Evolutionary conservation across 2,329 filamentous ascomycete species (phyloP), one percentile per base, ranked within the genome.

Genomic region (Thelonectria discophora): DNA sequence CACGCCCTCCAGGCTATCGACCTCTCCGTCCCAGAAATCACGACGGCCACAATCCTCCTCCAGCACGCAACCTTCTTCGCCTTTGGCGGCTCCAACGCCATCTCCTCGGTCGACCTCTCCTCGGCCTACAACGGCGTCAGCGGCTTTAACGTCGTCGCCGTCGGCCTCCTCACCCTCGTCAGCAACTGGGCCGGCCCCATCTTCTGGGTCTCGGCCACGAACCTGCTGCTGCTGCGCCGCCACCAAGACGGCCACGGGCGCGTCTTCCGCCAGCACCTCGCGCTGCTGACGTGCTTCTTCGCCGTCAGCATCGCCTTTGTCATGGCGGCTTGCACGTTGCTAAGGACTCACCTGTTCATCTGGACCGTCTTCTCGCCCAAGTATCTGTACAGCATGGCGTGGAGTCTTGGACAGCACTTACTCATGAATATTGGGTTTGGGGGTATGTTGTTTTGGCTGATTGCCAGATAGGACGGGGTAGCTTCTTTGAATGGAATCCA

Each of bases 321-420:
- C 21, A 98, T 98, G 94, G 87, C 85, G 13, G 93, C 94, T 15
- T 99, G 95, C 76, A 93, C 91, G 49, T 82, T 86, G 8, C 77
- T 99, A 73, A 83, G 94, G 67, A 93, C 92, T 30, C 95, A 99
- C 81, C 77, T 99, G 60, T 99, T 99, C 75, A 94, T 99, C 64
- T 99, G 95, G 95, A 98, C 94, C 1, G 95, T 99, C 11, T 99
- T 99, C 77, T 97, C 92, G 66, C 95, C 95, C 0, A 99, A 98
- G 77, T 98, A 94, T 76, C 79, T 99, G 67, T 99, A 97, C 75
- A 91, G 88, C 65, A 90, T 95, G 82, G 93, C 90, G 13, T 99
- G 95, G 96, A 88, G 86, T 64, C 73, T 94, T 47, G 91, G 87
- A 8, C 92, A 94, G 80, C 94, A 99, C 84, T 74, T 94, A 63